Evolutionary conservation across 306 rosid species (phyloP), one percentile per base, ranked within the genome.

Genomic region (Castanea crenata): DNA sequence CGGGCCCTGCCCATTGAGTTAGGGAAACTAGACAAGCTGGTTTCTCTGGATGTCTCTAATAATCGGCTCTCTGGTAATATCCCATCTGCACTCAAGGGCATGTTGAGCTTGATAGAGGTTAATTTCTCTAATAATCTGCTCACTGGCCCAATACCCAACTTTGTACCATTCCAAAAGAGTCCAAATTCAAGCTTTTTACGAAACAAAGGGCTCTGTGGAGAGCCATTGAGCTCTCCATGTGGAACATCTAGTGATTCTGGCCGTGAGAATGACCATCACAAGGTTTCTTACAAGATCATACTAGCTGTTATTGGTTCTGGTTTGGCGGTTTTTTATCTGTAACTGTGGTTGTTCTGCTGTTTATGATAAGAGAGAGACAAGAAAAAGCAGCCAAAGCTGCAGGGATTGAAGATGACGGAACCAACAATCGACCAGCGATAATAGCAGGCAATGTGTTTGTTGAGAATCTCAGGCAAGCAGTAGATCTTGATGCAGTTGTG

Each of bases 41-140:
- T 96, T 74, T 88, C 99, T 76, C 74, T 96, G 74, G 99, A 93
- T 82, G 91, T 96, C 73, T 93, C 98, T 3, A 96, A 89, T 77
- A 96, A 96, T 77, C 91, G 84, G 81, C 92, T 96, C 63, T 90
- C 97, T 2, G 96, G 97, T 58, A 76, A 69, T 58, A 93, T 96
- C 77, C 98, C 99, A 18, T 21, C 86, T 44, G 98, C 90, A 69
- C 87, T 96, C 10, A 93, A 88, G 87, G 99, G 99, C 71, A 89
- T 96, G 99, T 64, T 96, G 90, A 96, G 99, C 86, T 86, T 96
- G 90, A 93, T 96, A 75, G 99, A 96, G 88, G 98, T 96, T 61
- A 91, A 96, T 88, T 96, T 96, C 79, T 96, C 99, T 21, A 93
- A 93, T 83, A 93, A 96, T 83, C 85, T 89, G 69, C 84, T 96